Base-by-base conservation (phyloP, 1,284 basidiomycete species). In the Vanrija sp. region DNA sequence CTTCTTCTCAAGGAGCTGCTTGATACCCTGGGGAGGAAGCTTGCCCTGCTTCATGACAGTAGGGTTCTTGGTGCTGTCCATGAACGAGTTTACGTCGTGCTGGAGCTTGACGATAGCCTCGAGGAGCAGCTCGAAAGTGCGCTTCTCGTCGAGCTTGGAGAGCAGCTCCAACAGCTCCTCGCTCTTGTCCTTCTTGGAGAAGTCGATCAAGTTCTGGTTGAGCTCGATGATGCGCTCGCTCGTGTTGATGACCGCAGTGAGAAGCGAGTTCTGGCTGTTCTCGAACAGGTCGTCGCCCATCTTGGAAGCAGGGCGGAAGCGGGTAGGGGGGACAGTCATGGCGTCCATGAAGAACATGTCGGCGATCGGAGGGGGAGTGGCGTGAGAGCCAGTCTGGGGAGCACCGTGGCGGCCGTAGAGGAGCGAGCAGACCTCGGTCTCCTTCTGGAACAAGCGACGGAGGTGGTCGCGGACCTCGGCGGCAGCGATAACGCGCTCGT, bases 1-100 rank as follows among this genome's bases (percentile, higher is more conserved):
- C 78, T 99, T 99, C 83, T 98, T 98, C 78, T 99, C 96, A 62
- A 99, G 78, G 14, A 87, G 83, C 75, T 99, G 96, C 80, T 98
- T 99, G 64, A 99, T 85, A 68, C 96, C 96, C 41, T 86, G 82
- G 19, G 94, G 91, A 20, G 94, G 93, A n/a, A 92, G 79, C 69
- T 91, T 93, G 18, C 95, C 95, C 70, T 90, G 87, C 56, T 88
- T 83, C 61, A 89, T 79, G 4, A 85, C 82, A 25, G 85, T 80
- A 2, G 96, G 94, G 71, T 98, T 98, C 79, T 98, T 98, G 71
- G 85, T 89, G 67, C 90, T 93, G 74, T 99, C 96, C 75, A 98
- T 89, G 77, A 97, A 97, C 71, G 88, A 92, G 75, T 98, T 98
- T 63, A 98, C 93, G 61, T 95, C 88, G 52, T 91, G 81, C 75